Base-by-base conservation (phyloP, 805 yeast genomes). In the Kazachstania kunashirensis region DNA sequence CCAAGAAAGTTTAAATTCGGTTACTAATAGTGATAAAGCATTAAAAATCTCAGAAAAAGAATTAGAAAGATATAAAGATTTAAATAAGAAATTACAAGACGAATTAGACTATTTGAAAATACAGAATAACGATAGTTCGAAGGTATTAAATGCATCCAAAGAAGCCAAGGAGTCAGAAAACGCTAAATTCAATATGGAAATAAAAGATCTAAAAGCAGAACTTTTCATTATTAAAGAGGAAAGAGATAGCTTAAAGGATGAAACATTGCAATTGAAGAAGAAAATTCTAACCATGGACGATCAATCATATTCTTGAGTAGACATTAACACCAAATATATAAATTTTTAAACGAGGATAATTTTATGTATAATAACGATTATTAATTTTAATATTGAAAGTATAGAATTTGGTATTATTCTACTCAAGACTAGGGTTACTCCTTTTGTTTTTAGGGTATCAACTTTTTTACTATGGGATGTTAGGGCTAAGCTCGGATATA, bases 161-260 rank as follows among this genome's bases (percentile, higher is more conserved):
- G 13, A 11, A 12, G 17, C 32, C 10, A 21, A 28, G 21, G 29
- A 55, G 45, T 14, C 19, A 8, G 28, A 57, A 25, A 59, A 62
- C 37, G 70, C 82, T 31, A 85, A 80, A 45, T 82, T 71, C 50
- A 81, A 77, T 43, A 68, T 84, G 64, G 82, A 79, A 59, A 70
- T 85, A 30, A 77, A 82, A 48, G 95, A 85, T 48, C 62, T 85
- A 48, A 83, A 84, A 50, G 95, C 95, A 4, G 94, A 84, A 54
- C 65, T 85, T 45, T 80, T 72, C 49, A 81, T 85, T 38, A 70
- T 80, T 45, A 77, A 77, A 49, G 89, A 84, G 59, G 96, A 85
- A 59, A 71, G 94, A 45, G 92, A 85, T 52, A 81, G 78, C 48
- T 64, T 83, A 55, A 79, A 75, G 51, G 80, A 75, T 16, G 77